These are phyloP conservation scores for Plasmodium sp. DNA, from an alignment of 169 alveolate genomes.

Conservation along the genomic window DNA sequence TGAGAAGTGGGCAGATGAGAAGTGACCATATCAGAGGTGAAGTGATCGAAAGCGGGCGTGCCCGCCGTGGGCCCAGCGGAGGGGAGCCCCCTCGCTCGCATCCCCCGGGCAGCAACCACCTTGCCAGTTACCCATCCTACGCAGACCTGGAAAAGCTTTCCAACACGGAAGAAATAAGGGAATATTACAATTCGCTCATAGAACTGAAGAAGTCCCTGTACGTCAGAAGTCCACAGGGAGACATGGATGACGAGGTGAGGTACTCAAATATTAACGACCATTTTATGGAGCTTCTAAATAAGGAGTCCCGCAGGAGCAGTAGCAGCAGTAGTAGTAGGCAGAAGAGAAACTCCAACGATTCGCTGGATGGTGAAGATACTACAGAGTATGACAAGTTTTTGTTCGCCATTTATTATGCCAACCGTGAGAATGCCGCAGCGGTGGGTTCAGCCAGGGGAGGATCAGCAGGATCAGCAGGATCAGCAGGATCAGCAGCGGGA, in stretches of 20 bases:
- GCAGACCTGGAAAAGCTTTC: slow-evolving; percentile 8
- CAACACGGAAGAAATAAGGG: slow-evolving; percentile 4
- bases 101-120: background rate
- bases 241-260: slow-evolving; percentile 8
- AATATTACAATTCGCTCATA: slow-evolving; percentile 11
- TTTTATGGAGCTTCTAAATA: slow-evolving; percentile 28
- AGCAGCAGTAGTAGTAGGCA: background rate
- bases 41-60: too few species aligned
- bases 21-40: too few species aligned
- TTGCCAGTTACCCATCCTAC: background rate
- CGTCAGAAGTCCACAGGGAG: background rate
- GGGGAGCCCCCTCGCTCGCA: background rate
- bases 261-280: slow-evolving; percentile 25
- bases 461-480: background rate
- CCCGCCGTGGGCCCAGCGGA: background rate
- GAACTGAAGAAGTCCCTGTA: slow-evolving; percentile 28
- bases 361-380: background rate
- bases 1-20: too few species aligned
- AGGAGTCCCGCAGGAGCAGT: slow-evolving; percentile 4
- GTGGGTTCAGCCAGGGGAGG: background rate
- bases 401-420: slow-evolving; percentile 24
- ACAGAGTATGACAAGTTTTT: background rate
- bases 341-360: background rate
- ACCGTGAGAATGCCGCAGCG: background rate
- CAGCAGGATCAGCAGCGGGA: too few species aligned